Percentiles rank a stretch among this genome's conserved stretches.
Conservation (phyloP, 2,329 filamentous ascomycete species). For the Fusarium annulatum region DNA sequence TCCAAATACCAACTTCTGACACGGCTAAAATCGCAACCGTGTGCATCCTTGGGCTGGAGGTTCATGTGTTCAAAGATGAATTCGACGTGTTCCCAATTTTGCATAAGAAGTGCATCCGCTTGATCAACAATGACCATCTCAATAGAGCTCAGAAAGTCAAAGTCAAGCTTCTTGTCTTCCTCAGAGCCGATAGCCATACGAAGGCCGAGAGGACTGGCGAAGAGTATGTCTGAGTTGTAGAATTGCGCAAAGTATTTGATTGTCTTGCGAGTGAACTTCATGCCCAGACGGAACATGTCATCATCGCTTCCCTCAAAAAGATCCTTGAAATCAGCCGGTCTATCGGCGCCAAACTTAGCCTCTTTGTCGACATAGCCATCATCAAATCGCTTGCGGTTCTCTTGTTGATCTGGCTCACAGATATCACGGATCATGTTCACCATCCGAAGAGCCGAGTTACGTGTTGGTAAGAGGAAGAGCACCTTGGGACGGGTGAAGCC, state of each 20-base stretch:
- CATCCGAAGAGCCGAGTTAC: conserved; percentile 83
- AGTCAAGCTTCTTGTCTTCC: conserved; percentile 73
- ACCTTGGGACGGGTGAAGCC: conserved; percentile 96
- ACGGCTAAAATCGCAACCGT: conserved; percentile 93
- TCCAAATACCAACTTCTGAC: conserved; percentile 95
- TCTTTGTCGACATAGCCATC: conserved; percentile 81
- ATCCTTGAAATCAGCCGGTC: conserved; percentile 87
- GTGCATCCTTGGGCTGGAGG: conserved; percentile 85
- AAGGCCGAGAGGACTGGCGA: conserved; percentile 89
- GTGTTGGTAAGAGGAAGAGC: conserved; percentile 88
- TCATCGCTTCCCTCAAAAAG: conserved; percentile 96
- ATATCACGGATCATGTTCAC: conserved; percentile 81
- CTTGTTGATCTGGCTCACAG: conserved; percentile 87
- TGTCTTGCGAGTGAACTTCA: conserved; percentile 97
- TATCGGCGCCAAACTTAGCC: conserved; percentile 73
- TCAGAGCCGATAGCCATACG: conserved; percentile 90
- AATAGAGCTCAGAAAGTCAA: conserved; percentile 93
- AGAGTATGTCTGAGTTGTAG: conserved; percentile 94
- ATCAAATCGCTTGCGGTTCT: conserved; percentile 92
- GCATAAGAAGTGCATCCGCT: conserved; percentile 92
- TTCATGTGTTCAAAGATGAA: conserved; percentile 94
- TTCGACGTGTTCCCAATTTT: conserved; percentile 97
- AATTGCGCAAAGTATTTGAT: conserved; percentile 96
- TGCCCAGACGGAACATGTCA: conserved; percentile 94
- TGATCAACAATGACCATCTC: conserved; percentile 93